These are phyloP conservation scores for Oryza australiensis DNA, from an alignment of 176 grass and related monocot genomes.

Conservation along the genomic window DNA sequence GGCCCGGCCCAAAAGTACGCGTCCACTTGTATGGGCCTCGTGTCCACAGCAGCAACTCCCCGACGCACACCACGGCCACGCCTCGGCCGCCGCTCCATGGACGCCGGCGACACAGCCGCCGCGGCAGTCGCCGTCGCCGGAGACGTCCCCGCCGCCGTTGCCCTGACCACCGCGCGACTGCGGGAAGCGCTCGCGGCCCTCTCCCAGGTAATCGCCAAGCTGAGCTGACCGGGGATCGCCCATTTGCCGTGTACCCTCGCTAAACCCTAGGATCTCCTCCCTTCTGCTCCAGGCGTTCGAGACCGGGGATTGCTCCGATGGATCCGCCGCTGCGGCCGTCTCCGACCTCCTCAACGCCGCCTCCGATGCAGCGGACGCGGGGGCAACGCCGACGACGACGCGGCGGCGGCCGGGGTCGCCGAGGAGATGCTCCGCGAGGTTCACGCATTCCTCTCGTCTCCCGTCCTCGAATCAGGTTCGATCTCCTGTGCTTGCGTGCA, in stretches of 20 bases:
- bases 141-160: neutral
- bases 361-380: neutral
- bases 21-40: too few species aligned
- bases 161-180: neutral
- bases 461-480: slow-evolving; percentile 53
- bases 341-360: slow-evolving; percentile 15
- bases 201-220: slow-evolving; percentile 19
- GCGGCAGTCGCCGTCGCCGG: slow-evolving; percentile 15
- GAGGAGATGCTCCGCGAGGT: slow-evolving; percentile 58
- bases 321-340: neutral
- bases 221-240: neutral
- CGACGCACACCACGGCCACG: too few species aligned
- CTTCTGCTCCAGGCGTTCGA: slow-evolving; percentile 36
- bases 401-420: neutral
- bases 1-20: too few species aligned
- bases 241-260: neutral
- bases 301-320: slow-evolving; percentile 20
- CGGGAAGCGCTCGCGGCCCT: slow-evolving; percentile 30
- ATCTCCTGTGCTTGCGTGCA: neutral
- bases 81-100: too few species aligned
- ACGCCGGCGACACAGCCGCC: too few species aligned
- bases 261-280: slow-evolving; percentile 6
- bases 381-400: neutral
- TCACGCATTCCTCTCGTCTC: slow-evolving; percentile 37
- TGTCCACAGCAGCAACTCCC: too few species aligned